Conservation (phyloP, 768 basidiomycete genomes). For the Russula griseocarnosa region DNA sequence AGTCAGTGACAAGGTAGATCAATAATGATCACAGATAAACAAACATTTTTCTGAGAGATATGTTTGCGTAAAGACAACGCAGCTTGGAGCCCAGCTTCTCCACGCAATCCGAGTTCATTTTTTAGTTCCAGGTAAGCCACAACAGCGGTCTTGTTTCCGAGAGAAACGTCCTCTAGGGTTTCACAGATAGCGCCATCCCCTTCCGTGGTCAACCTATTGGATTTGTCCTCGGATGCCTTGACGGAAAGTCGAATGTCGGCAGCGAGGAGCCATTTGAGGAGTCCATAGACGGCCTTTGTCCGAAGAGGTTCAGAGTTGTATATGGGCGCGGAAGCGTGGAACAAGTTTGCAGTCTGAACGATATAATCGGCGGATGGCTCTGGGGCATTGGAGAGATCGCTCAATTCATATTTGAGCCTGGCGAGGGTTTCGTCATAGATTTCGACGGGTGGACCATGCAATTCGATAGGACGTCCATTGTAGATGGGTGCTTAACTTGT, state of each 20-base stretch:
- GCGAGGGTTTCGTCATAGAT: neutral
- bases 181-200: too few relatives aligned
- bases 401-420: neutral
- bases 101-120: neutral
- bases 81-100: neutral
- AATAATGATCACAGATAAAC: neutral
- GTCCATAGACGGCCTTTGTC: too few relatives aligned
- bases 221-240: too few relatives aligned
- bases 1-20: neutral
- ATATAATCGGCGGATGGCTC: neutral
- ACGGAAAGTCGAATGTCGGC: neutral
- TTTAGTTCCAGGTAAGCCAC: neutral
- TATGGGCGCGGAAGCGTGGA: neutral
- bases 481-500: neutral
- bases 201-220: too few relatives aligned
- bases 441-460: neutral
- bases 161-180: neutral
- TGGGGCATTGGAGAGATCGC: neutral
- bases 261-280: too few relatives aligned
- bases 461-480: neutral
- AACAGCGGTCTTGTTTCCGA: neutral
- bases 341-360: neutral
- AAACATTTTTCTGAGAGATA: neutral
- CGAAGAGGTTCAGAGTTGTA: neutral
- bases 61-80: neutral